Evolutionary conservation across 2,329 filamentous ascomycete species (phyloP).

Genomic region (Paraconiothyrium sp.): DNA sequence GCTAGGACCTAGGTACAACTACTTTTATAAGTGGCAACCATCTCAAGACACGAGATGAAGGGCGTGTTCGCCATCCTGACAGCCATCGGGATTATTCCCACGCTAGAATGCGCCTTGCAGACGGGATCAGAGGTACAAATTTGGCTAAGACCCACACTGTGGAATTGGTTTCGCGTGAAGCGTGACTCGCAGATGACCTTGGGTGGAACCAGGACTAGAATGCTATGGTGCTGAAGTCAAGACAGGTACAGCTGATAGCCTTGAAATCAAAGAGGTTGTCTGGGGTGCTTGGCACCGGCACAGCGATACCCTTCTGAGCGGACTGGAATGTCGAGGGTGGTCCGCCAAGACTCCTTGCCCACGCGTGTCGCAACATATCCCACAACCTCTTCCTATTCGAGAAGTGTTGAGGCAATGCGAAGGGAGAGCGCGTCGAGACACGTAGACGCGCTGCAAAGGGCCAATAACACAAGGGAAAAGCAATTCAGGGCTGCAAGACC

Average conservation of each 20-base stretch:
- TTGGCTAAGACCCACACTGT: constrained; percentile 29
- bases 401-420: constrained; percentile 23
- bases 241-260: constrained; percentile 24
- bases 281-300: constrained; percentile 32
- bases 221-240: constrained; percentile 27
- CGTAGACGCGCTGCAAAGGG: constrained; percentile 9
- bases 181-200: constrained; percentile 37
- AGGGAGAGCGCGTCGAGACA: constrained; percentile 24
- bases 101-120: constrained; percentile 50
- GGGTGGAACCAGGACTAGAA: constrained; percentile 39
- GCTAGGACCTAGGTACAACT: constrained; percentile 25
- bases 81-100: constrained; percentile 40
- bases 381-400: constrained; percentile 20
- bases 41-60: constrained; percentile 22
- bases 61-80: constrained; percentile 29
- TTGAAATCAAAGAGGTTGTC: constrained; percentile 26
- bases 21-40: constrained; percentile 39
- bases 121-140: constrained; percentile 38
- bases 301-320: constrained; percentile 31
- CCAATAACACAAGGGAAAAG: neutral
- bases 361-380: constrained; percentile 29
- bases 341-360: constrained; percentile 31
- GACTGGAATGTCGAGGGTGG: constrained; percentile 37
- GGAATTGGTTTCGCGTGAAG: constrained; percentile 41
- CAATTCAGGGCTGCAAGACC: constrained; percentile 7